These are phyloP conservation scores for Colletotrichum viniferum DNA, from an alignment of 2,329 filamentous ascomycete species.

Conservation along the genomic window DNA sequence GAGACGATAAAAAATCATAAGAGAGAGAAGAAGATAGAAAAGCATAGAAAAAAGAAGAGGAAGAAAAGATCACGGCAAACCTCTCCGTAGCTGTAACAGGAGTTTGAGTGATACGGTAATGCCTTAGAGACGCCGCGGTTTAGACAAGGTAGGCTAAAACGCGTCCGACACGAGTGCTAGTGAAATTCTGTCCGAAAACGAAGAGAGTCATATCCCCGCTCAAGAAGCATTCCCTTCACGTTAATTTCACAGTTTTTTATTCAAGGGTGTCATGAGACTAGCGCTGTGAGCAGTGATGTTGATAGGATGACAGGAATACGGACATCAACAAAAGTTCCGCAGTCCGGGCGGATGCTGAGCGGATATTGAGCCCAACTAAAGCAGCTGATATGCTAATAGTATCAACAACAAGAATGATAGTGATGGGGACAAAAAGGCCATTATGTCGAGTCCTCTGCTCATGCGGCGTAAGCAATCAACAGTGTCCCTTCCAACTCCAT, in stretches of 20 bases:
- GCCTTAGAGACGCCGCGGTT: not conserved
- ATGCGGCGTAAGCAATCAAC: not conserved
- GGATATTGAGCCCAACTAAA: not conserved
- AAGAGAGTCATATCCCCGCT: too few relatives aligned
- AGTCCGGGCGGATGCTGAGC: not conserved
- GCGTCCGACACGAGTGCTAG: not conserved
- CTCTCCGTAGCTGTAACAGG: not conserved
- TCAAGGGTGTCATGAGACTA: not conserved
- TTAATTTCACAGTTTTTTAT: accelerated
- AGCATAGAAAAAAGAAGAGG: too few relatives aligned
- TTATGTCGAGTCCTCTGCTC: not conserved
- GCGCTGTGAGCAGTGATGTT: not conserved
- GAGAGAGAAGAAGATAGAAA: too few relatives aligned
- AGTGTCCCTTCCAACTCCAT: not conserved
- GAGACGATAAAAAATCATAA: too few relatives aligned
- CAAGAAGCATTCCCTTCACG: not conserved
- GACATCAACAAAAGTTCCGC: not conserved
- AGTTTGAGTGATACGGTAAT: not conserved
- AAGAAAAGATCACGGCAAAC: not conserved
- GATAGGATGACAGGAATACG: not conserved
- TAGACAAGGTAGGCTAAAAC: not conserved
- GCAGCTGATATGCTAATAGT: not conserved
- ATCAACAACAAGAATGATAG: not conserved
- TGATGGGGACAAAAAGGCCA: not conserved
- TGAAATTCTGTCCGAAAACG: too few relatives aligned